Percentiles rank a stretch among this genome's conserved stretches.
These are phyloP conservation scores for Picochlorum sp. DNA, from an alignment of 139 green algal genomes.

Conservation along the genomic window DNA sequence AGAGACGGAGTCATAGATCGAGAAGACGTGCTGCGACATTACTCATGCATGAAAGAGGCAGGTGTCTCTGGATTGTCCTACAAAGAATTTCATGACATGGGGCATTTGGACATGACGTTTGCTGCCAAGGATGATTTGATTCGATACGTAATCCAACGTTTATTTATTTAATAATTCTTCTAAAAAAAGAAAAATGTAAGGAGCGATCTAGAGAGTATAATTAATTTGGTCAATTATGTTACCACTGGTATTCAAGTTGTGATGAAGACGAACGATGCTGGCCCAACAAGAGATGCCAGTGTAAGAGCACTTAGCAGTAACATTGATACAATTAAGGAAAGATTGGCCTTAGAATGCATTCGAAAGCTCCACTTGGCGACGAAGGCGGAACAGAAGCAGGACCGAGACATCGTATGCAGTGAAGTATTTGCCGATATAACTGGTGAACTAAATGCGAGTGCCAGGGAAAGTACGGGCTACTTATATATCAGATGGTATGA, in stretches of 20 bases:
- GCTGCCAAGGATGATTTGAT: constrained; percentile 45
- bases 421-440: constrained; percentile 77
- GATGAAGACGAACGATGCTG: neutral
- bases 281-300: neutral
- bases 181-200: constrained; percentile 1
- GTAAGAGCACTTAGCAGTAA: no score
- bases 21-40: constrained; percentile 49
- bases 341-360: constrained; percentile 44
- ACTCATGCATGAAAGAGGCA: constrained; percentile 38
- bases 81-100: constrained; percentile 72
- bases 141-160: constrained; percentile 33
- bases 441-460: constrained; percentile 40
- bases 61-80: constrained; percentile 48
- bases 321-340: constrained; percentile 16
- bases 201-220: no score
- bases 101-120: constrained; percentile 89
- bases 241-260: no score
- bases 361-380: constrained; percentile 47
- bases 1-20: constrained; percentile 67
- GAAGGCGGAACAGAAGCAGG: constrained; percentile 56
- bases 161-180: constrained; percentile 4
- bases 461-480: constrained; percentile 20
- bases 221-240: no score
- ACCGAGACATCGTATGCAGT: constrained; percentile 62
- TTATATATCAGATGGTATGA: constrained; percentile 37